Conservation (phyloP, 495 filamentous ascomycete species). For the Penicillium angulare region DNA sequence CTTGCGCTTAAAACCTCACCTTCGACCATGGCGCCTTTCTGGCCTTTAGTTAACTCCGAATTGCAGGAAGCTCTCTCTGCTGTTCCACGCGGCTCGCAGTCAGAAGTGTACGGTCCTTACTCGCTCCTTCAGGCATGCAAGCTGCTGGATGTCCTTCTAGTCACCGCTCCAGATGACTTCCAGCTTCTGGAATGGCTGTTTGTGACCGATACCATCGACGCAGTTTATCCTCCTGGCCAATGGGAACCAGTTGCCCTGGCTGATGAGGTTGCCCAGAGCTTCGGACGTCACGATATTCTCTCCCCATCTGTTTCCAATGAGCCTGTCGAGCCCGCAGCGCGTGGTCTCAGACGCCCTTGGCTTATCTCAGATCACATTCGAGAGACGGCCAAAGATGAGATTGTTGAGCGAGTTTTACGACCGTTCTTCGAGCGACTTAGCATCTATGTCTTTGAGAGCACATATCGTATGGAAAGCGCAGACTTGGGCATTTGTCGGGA, state of each 20-base stretch:
- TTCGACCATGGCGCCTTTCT: conserved; percentile 75
- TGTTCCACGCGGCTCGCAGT: conserved; percentile 64
- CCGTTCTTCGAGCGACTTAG: conserved; percentile 91
- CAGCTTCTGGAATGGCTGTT: conserved; percentile 96
- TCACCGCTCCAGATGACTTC: conserved; percentile 91
- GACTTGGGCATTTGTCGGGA: conserved; percentile 68
- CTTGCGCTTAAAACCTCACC: conserved; percentile 72
- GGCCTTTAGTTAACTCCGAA: conserved; percentile 87
- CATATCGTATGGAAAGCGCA: conserved; percentile 74
- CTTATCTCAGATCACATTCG: conserved; percentile 46
- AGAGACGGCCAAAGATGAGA: conserved; percentile 61
- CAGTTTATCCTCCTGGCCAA: conserved; percentile 78
- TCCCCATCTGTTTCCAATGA: conserved; percentile 33
- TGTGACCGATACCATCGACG: conserved; percentile 94
- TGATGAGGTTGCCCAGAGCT: conserved; percentile 80
- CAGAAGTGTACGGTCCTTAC: conserved; percentile 72
- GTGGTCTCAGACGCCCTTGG: conserved; percentile 34
- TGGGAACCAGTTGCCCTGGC: conserved; percentile 75
- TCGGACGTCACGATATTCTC: conserved; percentile 52
- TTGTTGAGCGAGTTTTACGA: conserved; percentile 70
- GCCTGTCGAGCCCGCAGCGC: conserved; percentile 29
- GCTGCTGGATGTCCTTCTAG: conserved; percentile 79
- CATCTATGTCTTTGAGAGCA: conserved; percentile 88
- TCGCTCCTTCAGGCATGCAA: conserved; percentile 88
- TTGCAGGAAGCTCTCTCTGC: conserved; percentile 80